Evolutionary conservation across 331 rosid genomes (phyloP).

Genomic region (Rhamnella rubrinervis): DNA sequence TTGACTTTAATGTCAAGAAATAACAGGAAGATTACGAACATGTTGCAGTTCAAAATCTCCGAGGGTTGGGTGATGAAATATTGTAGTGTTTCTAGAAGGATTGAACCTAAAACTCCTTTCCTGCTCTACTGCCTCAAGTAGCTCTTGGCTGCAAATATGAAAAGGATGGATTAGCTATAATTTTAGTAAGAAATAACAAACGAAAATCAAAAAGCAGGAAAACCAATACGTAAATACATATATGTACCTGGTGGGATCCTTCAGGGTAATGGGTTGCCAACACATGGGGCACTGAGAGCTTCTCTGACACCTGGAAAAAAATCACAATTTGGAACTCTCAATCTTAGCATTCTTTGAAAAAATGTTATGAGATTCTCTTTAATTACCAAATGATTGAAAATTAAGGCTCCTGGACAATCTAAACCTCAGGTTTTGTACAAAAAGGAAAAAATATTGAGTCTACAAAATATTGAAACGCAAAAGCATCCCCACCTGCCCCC

Average conservation of each 20-base stretch:
- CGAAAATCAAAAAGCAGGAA: slow-evolving; percentile 3
- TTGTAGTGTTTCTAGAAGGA: slow-evolving; percentile 76
- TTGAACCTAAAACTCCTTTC: slow-evolving; percentile 79
- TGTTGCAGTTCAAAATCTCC: slow-evolving; percentile 96
- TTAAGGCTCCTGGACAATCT: no score
- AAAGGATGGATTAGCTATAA: slow-evolving; percentile 13
- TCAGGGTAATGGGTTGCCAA: slow-evolving; percentile 91
- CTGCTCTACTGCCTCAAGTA: slow-evolving; percentile 82
- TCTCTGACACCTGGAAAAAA: slow-evolving; percentile 78
- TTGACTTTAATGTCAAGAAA: not conserved
- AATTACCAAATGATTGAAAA: no score
- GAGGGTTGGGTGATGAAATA: slow-evolving; percentile 96
- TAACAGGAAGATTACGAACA: slow-evolving; percentile 51
- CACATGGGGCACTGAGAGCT: slow-evolving; percentile 99
- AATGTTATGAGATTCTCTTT: not conserved
- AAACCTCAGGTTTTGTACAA: no score
- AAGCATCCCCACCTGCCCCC: no score
- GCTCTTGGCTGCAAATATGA: slow-evolving; percentile 72
- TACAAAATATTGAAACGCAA: no score
- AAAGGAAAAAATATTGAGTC: no score
- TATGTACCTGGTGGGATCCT: slow-evolving; percentile 85
- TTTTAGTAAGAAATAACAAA: slow-evolving; percentile 11
- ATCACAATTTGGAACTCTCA: not conserved
- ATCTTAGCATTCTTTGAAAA: not conserved
- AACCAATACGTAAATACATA: not conserved